Percentiles rank a stretch among this genome's conserved stretches.
Evolutionary conservation across 1,284 basidiomycete genomes (phyloP).

Genomic region (Gomphus bonarii): DNA sequence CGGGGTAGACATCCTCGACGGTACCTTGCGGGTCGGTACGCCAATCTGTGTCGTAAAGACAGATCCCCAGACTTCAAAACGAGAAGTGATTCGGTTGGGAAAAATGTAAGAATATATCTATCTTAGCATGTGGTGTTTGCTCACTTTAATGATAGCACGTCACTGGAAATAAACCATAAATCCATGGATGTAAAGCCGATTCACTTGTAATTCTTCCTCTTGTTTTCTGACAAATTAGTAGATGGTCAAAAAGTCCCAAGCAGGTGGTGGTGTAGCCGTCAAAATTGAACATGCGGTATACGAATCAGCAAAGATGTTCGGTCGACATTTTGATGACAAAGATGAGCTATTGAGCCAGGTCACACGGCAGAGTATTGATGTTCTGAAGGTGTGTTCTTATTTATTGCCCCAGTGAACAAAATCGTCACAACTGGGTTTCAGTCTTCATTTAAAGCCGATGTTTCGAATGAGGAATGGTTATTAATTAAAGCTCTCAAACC

Average conservation of each 20-base stretch:
- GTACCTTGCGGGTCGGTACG: slow-evolving; percentile 87
- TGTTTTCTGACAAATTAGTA: slow-evolving; percentile 29
- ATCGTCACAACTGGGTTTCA: slow-evolving; percentile 22
- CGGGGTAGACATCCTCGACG: slow-evolving; percentile 95
- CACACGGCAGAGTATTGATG: slow-evolving; percentile 88
- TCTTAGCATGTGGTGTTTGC: neutral
- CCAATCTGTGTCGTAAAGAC: slow-evolving; percentile 91
- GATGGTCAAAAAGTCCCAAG: slow-evolving; percentile 87
- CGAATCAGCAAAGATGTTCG: slow-evolving; percentile 91
- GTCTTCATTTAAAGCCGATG: slow-evolving; percentile 84
- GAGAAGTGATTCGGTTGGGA: slow-evolving; percentile 85
- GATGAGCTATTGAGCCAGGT: slow-evolving; percentile 91
- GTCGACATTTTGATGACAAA: slow-evolving; percentile 92
- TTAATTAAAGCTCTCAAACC: slow-evolving; percentile 90
- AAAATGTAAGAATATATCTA: slow-evolving; percentile 64
- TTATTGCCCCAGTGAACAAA: neutral
- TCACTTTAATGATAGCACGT: slow-evolving; percentile 48
- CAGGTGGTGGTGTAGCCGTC: slow-evolving; percentile 93
- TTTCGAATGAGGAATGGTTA: slow-evolving; percentile 88
- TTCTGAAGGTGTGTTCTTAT: slow-evolving; percentile 59
- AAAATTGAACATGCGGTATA: slow-evolving; percentile 98
- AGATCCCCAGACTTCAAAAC: slow-evolving; percentile 80
- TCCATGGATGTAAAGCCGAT: slow-evolving; percentile 48
- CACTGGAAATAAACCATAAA: slow-evolving; percentile 92
- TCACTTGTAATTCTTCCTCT: slow-evolving; percentile 5